Base-by-base conservation (phyloP, 1,284 basidiomycete species). In the Ceratobasidium sp. region DNA sequence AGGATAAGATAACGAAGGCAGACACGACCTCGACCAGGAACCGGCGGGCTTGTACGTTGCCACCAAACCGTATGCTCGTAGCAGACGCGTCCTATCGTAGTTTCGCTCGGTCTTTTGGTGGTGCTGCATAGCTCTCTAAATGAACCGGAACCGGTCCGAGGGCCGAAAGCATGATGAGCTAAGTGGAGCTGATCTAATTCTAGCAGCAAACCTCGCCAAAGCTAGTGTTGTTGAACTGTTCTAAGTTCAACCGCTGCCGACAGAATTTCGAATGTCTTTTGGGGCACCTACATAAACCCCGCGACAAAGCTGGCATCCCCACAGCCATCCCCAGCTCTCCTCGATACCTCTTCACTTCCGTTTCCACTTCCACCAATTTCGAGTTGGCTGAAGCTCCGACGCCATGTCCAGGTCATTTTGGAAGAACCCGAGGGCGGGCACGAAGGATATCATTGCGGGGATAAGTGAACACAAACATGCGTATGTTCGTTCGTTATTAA, bases 361-460 rank as follows among this genome's bases (percentile, higher is more conserved):
- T 49, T 44, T 46, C 49, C 68, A 10, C 49, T 53, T 23, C 10
- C 15, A 20, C 28, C 26, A 23, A 53, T 40, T 64, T 55, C 23
- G 10, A 44, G 42, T 64, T 13, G 46, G 33, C 56, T 68, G 12
- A 23, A 51, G 23, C n/a, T 44, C 28, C 66, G 42, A 75, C 51
- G 56, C 61, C 60, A 75, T 75, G 72, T 75, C 72, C 12, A 64
- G 44, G 46, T 64, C 72, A 33, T 75, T 75, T 64, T 75, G 72
- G 72, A 75, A 75, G 49, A 61, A 75, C 49, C 72, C 72, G 58
- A 75, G 46, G n/a, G 72, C 58, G 72, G 72, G 72, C 33, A 42
- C 61, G 26, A 63, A 42, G 49, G 40, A 60, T 13, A 64, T 64
- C 46, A 75, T 75, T 42, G 72, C 58, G 58, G 72, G 72, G 44